These are phyloP conservation scores for Scheffersomyces titani DNA, from an alignment of 1,139 yeast species.

Conservation along the genomic window DNA sequence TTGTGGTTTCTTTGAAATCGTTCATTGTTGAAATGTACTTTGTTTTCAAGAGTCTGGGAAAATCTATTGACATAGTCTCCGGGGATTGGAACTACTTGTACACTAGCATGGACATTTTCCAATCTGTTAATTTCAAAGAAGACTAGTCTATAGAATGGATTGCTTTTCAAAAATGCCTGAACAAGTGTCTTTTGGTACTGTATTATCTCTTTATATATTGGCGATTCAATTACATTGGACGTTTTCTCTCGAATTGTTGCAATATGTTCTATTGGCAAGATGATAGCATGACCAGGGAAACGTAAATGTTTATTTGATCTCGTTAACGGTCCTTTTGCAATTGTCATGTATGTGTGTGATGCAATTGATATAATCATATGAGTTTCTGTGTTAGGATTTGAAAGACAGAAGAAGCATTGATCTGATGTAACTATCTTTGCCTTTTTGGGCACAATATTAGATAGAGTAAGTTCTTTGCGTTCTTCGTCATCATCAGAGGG, in stretches of 20 bases:
- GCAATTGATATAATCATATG: conserved; percentile 84
- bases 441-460: conserved; percentile 17
- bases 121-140: conserved; percentile 63
- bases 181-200: conserved; percentile 47
- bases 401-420: conserved; percentile 79
- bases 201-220: conserved; percentile 27
- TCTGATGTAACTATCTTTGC: conserved; percentile 49
- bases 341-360: conserved; percentile 63
- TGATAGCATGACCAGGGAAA: conserved; percentile 80
- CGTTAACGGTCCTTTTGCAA: conserved; percentile 87
- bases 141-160: conserved; percentile 44
- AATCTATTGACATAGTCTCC: conserved; percentile 38
- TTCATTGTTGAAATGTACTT: conserved; percentile 50
- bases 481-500: conserved; percentile 2
- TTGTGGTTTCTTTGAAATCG: conserved; percentile 44
- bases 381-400: conserved; percentile 75
- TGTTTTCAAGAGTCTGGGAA: conserved; percentile 36
- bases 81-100: conserved; percentile 64
- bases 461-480: conserved; percentile 8
- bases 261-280: conserved; percentile 79
- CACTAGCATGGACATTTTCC: conserved; percentile 63
- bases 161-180: conserved; percentile 39
- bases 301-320: conserved; percentile 42
- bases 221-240: conserved; percentile 15
- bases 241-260: conserved; percentile 41